Evolutionary conservation across 2,329 filamentous ascomycete species (phyloP).

Genomic region (Huntiella moniliformis): DNA sequence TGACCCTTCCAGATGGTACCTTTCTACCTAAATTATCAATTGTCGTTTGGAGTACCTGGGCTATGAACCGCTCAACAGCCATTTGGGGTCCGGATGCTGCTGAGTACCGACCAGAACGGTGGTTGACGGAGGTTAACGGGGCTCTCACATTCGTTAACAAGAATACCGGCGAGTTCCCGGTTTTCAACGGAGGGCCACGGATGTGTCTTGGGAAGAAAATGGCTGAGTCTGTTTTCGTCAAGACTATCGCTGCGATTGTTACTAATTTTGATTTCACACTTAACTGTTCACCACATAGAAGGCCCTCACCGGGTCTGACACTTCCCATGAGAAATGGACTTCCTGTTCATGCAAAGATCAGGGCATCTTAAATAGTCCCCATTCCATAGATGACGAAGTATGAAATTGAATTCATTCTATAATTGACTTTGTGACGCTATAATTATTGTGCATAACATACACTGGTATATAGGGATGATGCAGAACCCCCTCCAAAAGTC

Average conservation of each 20-base stretch:
- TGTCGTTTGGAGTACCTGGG: conserved; percentile 45
- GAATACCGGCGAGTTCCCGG: conserved; percentile 37
- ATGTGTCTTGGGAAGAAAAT: conserved; percentile 44
- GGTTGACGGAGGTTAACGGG: conserved; percentile 22
- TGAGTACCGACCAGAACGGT: conserved; percentile 36
- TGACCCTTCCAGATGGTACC: conserved; percentile 41
- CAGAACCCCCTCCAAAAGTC: not conserved
- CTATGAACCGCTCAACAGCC: conserved; percentile 37
- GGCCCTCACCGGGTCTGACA: conserved; percentile 37
- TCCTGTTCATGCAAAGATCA: conserved; percentile 17
- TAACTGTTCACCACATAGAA: conserved; percentile 19
- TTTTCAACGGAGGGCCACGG: conserved; percentile 46
- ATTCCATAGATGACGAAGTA: too few species aligned
- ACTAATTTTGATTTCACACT: conserved; percentile 30
- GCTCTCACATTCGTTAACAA: conserved; percentile 24
- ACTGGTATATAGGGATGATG: not conserved
- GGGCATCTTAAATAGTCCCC: too few species aligned
- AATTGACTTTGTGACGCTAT: too few species aligned
- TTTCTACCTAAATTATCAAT: conserved; percentile 33
- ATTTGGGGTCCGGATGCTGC: conserved; percentile 41
- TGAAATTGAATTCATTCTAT: too few species aligned
- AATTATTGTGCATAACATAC: not conserved
- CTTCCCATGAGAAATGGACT: conserved; percentile 44
- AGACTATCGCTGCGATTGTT: conserved; percentile 32
- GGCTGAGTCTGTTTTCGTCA: conserved; percentile 40